Conservation (phyloP, 495 filamentous ascomycete genomes). For the Aeminium ludgeri region DNA sequence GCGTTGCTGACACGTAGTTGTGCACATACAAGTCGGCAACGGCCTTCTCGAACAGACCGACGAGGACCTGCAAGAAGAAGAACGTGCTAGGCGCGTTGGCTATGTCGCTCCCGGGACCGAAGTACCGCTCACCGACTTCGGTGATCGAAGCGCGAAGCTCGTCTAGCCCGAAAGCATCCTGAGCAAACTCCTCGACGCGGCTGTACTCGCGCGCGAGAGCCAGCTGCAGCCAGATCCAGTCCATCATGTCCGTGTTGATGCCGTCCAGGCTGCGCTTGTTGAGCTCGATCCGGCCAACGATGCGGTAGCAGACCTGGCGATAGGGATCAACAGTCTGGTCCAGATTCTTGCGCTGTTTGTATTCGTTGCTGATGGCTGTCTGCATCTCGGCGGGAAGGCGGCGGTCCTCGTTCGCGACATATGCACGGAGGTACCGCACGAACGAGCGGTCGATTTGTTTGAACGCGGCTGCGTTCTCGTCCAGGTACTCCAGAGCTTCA, state of each 20-base stretch:
- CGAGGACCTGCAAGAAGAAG: constrained; percentile 79
- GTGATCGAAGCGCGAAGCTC: constrained; percentile 70
- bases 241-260: constrained; percentile 65
- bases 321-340: constrained; percentile 86
- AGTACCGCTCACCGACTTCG: constrained; percentile 80
- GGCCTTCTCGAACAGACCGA: constrained; percentile 90
- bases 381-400: constrained; percentile 60
- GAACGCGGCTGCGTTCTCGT: constrained; percentile 57
- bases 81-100: constrained; percentile 70
- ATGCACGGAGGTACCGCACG: constrained; percentile 69
- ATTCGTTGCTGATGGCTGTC: constrained; percentile 73
- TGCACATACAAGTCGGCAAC: constrained; percentile 77
- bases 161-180: constrained; percentile 72
- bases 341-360: constrained; percentile 64
- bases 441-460: constrained; percentile 82
- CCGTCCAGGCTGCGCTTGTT: constrained; percentile 61
- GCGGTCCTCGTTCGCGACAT: constrained; percentile 51
- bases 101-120: constrained; percentile 48
- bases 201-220: constrained; percentile 77
- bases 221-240: constrained; percentile 97
- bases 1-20: constrained; percentile 78
- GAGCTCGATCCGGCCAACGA: constrained; percentile 88
- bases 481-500: constrained; percentile 76
- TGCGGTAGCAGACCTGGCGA: constrained; percentile 92
- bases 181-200: constrained; percentile 63